Base-by-base conservation (phyloP, 73 alveolate genomes). In the Stentor coeruleus region DNA sequence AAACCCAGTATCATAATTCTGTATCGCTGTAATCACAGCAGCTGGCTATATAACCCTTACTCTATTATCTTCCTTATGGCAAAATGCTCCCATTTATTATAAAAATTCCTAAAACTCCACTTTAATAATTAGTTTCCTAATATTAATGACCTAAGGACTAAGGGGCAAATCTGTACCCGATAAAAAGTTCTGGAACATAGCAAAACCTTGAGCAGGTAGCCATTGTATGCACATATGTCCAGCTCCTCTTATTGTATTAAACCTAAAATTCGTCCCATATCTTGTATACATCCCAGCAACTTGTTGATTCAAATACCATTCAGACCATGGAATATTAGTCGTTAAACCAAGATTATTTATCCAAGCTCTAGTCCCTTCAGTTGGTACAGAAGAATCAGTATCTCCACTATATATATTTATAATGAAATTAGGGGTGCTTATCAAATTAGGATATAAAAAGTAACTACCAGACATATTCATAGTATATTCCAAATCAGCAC, bases 211-310 rank as follows among this genome's bases (percentile, higher is more conserved):
- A 76, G 81, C 82, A 55, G 87, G 84, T 73, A 90, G 92, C 96
- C 95, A 92, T 81, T 92, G 92, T 28, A 98, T 98, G 28, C 94
- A 98, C 98, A 94, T 94, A 82, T 96, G 99, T 38, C 99, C 99
- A 31, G 96, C 92, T 26, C 99, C 99, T 74, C 97, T 96, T 30
- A 96, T 84, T 1, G 98, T 94, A 42, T 87, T 91, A 85, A 92
- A 92, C 41, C 86, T 85, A 72, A 95, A 81, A 15, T 40, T 88
- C 3, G 74, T 49, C 74, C 28, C 60, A 49, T 49, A 49, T 11
- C 15, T 49, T 11, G 15, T 87, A 84, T 31, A 82, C 57, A 77
- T 81, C 87, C 0, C 98, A 94, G 2, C 95, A 90, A 35, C 85
- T 77, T 58, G 74, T 49, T 3, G 72, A 41, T 66, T 82, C 85